Evolutionary conservation across 1,284 basidiomycete genomes (phyloP), one percentile per base, ranked within the genome.

Genomic region (Naganishia albida): DNA sequence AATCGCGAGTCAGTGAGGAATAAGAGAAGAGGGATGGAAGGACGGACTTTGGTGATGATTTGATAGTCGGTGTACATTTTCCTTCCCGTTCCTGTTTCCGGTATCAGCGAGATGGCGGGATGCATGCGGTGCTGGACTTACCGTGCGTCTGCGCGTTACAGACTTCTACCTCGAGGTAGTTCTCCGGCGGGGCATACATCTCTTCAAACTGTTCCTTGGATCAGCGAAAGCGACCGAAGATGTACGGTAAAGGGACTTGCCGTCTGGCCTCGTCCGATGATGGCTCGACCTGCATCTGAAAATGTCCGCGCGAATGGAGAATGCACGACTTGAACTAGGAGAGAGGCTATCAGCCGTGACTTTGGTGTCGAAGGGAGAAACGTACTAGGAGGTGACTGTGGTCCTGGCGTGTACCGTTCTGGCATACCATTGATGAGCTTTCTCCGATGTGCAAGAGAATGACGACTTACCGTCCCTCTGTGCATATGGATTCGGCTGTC

Each of bases 31-130:
- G 25, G 42, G 2, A 26, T 13, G 28, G 25, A 13, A 25, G 10
- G 34, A 49, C 84, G 66, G 69, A 91, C 93, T 86, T 93, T 92
- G 84, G 93, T 97, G 60, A 97, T 89, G 70, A 99, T 89, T 81
- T 99, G 95, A 76, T 99, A 99, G 83, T 99, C 94, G 53, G 95
- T 99, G 79, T 91, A 99, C 93, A 95, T 96, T 84, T 97, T 97
- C 72, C 95, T 83, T 40, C 93, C 93, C 74, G 93, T 92, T 42
- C 91, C 91, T 93, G 72, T n/a, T 7, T 15, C 12, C 16, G 26
- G 3, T 53, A 20, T 50, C 49, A 18, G 30, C 26, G 34, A 20
- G 8, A 42, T 39, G 12, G 50, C 42, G 30, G 28, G 42, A n/a
- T n/a, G 28, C n/a, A 51, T 43, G 23, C 48, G 49, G 18, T 42